Conservation (phyloP, 768 basidiomycete species). For the Suillus hirtellus region DNA sequence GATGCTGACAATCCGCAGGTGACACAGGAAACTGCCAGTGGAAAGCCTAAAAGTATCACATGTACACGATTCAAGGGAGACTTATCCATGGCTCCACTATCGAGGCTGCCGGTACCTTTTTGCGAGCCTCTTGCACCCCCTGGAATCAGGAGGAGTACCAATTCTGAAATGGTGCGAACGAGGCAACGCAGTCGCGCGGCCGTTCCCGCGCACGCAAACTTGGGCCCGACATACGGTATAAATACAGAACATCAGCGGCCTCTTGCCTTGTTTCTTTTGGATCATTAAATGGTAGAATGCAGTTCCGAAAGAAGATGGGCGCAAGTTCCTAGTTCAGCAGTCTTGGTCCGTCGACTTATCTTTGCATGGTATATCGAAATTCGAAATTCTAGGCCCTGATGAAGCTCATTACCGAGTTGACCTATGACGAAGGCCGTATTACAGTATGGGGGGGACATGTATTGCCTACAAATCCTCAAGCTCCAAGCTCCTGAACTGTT, state of each 20-base stretch:
- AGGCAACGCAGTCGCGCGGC: background rate
- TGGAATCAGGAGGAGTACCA: background rate
- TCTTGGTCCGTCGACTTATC: background rate
- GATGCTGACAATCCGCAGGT: background rate
- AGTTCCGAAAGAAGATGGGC: background rate
- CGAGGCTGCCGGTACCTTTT: background rate
- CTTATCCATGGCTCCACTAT: background rate
- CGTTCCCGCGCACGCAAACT: background rate
- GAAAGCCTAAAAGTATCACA: slow-evolving; percentile 1
- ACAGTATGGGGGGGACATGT: background rate
- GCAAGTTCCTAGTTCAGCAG: background rate
- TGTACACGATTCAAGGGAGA: background rate
- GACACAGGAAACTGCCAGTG: background rate
- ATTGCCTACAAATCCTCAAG: background rate
- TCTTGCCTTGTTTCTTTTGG: background rate
- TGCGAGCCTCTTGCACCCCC: background rate
- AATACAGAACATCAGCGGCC: background rate
- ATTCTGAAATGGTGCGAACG: background rate
- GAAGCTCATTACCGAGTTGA: background rate
- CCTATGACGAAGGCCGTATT: background rate
- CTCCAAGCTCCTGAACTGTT: background rate
- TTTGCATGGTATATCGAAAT: background rate
- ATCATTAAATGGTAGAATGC: background rate
- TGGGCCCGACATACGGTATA: background rate
- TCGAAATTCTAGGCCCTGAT: background rate